phyloP scores from a whole-genome alignment of 768 basidiomycete species.

The Mycena amicta region DNA sequence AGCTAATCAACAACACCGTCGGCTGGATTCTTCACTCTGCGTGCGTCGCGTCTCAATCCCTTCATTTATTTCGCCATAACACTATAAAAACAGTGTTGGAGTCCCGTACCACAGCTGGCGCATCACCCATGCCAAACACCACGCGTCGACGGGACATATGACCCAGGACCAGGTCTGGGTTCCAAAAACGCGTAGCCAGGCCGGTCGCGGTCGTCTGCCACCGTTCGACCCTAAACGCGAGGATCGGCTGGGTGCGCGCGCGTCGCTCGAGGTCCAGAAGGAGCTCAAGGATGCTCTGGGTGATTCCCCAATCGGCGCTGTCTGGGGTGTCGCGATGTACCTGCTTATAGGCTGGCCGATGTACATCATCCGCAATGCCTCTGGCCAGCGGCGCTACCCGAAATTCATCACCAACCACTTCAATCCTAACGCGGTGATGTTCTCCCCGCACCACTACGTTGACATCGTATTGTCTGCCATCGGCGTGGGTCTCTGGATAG shows the following conservation, averaged over 20 bases:
- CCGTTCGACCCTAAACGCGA: conserved; percentile 67
- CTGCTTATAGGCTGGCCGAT: conserved; percentile 69
- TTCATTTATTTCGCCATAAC: conserved; percentile 25
- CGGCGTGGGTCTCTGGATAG: conserved; percentile 77
- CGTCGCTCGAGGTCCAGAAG: conserved; percentile 65
- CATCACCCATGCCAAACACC: conserved; percentile 77
- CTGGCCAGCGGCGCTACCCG: conserved; percentile 68
- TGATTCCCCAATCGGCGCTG: conserved; percentile 83
- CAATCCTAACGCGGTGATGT: conserved; percentile 77
- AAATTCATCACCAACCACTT: conserved; percentile 68
- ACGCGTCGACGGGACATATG: neutral
- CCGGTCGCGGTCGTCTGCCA: conserved; percentile 63
- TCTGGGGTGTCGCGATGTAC: conserved; percentile 53
- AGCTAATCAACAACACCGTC: conserved; percentile 85
- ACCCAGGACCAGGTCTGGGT: conserved; percentile 54
- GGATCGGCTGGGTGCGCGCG: conserved; percentile 63
- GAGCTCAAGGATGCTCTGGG: conserved; percentile 86
- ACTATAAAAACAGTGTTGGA: conserved; percentile 58
- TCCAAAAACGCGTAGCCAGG: conserved; percentile 77
- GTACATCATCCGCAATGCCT: conserved; percentile 66
- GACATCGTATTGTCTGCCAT: conserved; percentile 83
- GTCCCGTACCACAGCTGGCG: conserved; percentile 98
- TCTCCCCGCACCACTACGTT: conserved; percentile 73
- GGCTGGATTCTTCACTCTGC: conserved; percentile 91
- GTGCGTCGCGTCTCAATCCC: conserved; percentile 44